Base-by-base conservation (phyloP, 306 rosid genomes). In the Gynostemma pentaphyllum region DNA sequence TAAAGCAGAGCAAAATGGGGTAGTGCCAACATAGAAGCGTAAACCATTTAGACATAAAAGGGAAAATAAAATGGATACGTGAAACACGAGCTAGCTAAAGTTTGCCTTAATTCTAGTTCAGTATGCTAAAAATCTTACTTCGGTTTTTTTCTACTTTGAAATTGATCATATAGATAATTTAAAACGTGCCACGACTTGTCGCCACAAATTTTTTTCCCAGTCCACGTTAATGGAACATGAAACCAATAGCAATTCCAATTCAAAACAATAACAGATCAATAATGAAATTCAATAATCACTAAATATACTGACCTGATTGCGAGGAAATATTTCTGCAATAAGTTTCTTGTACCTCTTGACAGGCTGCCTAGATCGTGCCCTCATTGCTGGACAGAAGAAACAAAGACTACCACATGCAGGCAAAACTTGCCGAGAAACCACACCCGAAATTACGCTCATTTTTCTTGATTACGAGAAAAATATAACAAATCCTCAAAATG, bases 291-390 rank as follows among this genome's bases (percentile, higher is more conserved):
- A 2, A 26, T 27, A 12, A 64, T 27, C 37, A 64, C n/a, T 2
- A 18, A 47, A 66, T 50, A 11, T 13, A 53, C 83, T 13, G 0
- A 92, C 99, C 99, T 73, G 85, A 57, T 82, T 79, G 15, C 88
- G 95, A 65, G 99, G 99, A 41, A 94, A 88, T 76, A 86, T 86
- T 7, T 88, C 97, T 48, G 97, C 84, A 30, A 94, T 84, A 75
- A 94, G 88, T 84, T 87, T 94, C 95, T 94, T 94, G 90, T 94
- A 94, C 79, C 99, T 84, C 90, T 94, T 94, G 41, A 94, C 95
- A 26, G 99, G 99, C 78, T 94, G 99, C 65, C 97, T 81, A 26
- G 99, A 94, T 84, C 99, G 79, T 54, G 96, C 75, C 74, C 96
- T 78, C 78, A 94, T n/a, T 21, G 81, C 75, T 9, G 99, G 99